Conservation (phyloP, 2,329 filamentous ascomycete species). For the Lojkania enalia region DNA sequence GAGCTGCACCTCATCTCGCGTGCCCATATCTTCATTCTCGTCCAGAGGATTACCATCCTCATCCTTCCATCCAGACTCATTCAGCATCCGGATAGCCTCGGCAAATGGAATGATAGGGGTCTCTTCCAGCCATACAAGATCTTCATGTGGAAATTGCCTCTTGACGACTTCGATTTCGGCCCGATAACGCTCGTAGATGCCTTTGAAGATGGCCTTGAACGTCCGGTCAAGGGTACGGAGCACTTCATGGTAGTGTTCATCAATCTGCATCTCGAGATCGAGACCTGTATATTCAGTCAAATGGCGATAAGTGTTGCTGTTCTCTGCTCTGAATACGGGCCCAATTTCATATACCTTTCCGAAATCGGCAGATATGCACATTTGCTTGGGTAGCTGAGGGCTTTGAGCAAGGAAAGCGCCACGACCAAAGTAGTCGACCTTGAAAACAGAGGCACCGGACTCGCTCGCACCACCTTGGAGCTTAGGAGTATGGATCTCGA, state of each 20-base stretch:
- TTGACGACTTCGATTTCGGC: constrained; percentile 79
- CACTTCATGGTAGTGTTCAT: constrained; percentile 87
- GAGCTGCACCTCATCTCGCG: constrained; percentile 82
- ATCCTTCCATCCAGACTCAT: constrained; percentile 73
- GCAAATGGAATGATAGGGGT: constrained; percentile 80
- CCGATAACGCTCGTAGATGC: constrained; percentile 68
- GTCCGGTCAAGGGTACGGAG: constrained; percentile 76
- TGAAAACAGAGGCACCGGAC: constrained; percentile 88
- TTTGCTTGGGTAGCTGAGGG: constrained; percentile 90
- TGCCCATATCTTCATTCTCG: constrained; percentile 78
- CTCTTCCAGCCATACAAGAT: constrained; percentile 83
- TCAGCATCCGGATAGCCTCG: constrained; percentile 79
- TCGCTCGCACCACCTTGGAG: constrained; percentile 88
- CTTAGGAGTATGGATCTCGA: constrained; percentile 94
- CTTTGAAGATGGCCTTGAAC: constrained; percentile 77
- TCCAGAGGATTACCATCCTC: constrained; percentile 74
- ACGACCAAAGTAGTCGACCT: constrained; percentile 87
- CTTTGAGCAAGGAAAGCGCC: constrained; percentile 88
- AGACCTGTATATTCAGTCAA: constrained; percentile 93
- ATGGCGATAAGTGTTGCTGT: constrained; percentile 93
- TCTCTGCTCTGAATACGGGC: constrained; percentile 89
- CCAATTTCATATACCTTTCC: constrained; percentile 87
- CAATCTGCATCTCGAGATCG: constrained; percentile 90
- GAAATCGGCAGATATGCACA: constrained; percentile 88
- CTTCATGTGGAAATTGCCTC: constrained; percentile 81